Percentiles rank a stretch among this genome's conserved stretches.
Conservation (phyloP, 371 early-diverging fungal species). For the Mortierella sp. region DNA sequence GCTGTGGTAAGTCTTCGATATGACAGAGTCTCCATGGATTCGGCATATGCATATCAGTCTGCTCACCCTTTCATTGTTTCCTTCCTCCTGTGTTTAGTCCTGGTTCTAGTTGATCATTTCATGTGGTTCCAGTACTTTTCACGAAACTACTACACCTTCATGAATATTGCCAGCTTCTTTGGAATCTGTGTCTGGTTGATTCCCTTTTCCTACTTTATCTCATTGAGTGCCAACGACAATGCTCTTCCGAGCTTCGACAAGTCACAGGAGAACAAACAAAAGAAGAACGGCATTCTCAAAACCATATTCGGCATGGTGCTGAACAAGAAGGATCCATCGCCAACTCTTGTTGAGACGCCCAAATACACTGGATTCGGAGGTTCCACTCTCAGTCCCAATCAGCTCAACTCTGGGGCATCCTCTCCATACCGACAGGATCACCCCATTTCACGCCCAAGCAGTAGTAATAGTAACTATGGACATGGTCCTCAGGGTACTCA, state of each 20-base stretch:
- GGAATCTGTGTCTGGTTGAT: slow-evolving; percentile 88
- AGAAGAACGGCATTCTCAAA: slow-evolving; percentile 50
- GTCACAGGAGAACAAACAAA: slow-evolving; percentile 24
- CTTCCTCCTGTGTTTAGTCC: slow-evolving; percentile 55
- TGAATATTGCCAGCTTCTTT: slow-evolving; percentile 88
- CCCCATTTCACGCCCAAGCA: slow-evolving; percentile 33
- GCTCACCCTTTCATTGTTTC: not conserved
- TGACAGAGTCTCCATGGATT: too few species aligned
- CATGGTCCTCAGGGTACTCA: slow-evolving; percentile 11
- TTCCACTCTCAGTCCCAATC: slow-evolving; percentile 13
- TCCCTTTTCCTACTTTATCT: slow-evolving; percentile 88
- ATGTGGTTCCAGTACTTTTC: slow-evolving; percentile 90
- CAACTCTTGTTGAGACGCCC: slow-evolving; percentile 39
- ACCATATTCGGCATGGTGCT: slow-evolving; percentile 41
- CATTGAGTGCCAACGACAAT: slow-evolving; percentile 87
- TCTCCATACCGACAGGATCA: slow-evolving; percentile 18
- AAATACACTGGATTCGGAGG: slow-evolving; percentile 42
- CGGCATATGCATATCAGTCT: too few species aligned
- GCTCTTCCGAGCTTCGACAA: slow-evolving; percentile 76
- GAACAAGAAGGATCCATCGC: slow-evolving; percentile 42
- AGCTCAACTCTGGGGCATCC: not conserved
- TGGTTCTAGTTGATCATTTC: slow-evolving; percentile 86
- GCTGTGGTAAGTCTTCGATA: slow-evolving; percentile 67
- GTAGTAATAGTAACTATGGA: slow-evolving; percentile 34
- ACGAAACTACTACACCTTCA: slow-evolving; percentile 69